Percentiles rank a stretch among this genome's conserved stretches.
Evolutionary conservation across 140 eudicot species (phyloP).

Genomic region (Senecio squalidus): DNA sequence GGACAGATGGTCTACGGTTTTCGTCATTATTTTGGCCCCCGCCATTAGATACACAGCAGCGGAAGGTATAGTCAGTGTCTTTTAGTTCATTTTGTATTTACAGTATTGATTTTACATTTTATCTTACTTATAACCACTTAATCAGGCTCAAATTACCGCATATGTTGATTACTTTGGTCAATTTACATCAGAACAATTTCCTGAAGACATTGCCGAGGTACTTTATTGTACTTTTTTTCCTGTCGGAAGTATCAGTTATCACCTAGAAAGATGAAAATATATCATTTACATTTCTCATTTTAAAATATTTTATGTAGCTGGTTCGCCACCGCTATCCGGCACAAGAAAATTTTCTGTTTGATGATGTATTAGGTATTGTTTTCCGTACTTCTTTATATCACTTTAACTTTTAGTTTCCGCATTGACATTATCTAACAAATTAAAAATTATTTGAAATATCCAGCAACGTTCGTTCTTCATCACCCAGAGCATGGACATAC

Average conservation of each 20-base stretch:
- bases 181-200: constrained; percentile 89
- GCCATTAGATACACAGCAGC: constrained; percentile 68
- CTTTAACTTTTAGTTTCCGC: not conserved
- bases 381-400: not conserved
- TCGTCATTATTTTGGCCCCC: constrained; percentile 96
- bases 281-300: constrained; percentile 21
- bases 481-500: constrained; percentile 99
- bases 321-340: constrained; percentile 83
- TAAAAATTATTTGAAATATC: constrained; percentile 6
- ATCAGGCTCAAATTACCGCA: constrained; percentile 83
- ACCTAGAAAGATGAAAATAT: too few species aligned
- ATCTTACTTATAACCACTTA: constrained; percentile 4
- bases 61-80: constrained; percentile 49
- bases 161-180: constrained; percentile 97
- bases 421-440: constrained; percentile 15
- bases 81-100: constrained; percentile 9
- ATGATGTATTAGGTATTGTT: constrained; percentile 82
- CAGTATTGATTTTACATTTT: constrained; percentile 3
- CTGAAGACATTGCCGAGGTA: constrained; percentile 97
- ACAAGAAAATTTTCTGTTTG: constrained; percentile 70
- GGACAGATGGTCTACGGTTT: constrained; percentile 86
- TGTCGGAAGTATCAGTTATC: too few species aligned
- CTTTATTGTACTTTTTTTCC: constrained; percentile 11
- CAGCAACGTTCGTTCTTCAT: constrained; percentile 96
- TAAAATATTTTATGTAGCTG: constrained; percentile 47